Conservation (phyloP, 2,329 filamentous ascomycete genomes). For the Fusarium paranaense region DNA sequence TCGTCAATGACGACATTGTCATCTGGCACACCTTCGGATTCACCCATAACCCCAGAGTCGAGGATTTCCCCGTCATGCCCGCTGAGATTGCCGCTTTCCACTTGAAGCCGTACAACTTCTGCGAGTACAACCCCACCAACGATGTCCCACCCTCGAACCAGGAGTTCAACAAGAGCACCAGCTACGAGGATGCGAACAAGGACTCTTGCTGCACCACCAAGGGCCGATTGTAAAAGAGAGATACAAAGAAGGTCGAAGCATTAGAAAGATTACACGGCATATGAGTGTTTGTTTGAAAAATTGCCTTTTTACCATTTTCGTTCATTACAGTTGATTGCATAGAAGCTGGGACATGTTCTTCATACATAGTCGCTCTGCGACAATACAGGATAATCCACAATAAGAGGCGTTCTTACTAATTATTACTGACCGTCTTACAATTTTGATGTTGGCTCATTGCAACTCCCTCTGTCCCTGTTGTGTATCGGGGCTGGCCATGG, state of each 20-base stretch:
- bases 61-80: conserved; percentile 74
- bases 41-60: conserved; percentile 72
- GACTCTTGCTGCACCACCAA: not conserved
- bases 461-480: not conserved
- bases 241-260: not conserved
- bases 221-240: not conserved
- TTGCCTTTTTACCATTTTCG: not conserved
- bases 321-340: not conserved
- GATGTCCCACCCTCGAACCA: conserved; percentile 44
- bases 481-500: not conserved
- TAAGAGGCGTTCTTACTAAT: not conserved
- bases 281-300: not conserved
- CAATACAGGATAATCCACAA: not conserved
- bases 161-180: conserved; percentile 18
- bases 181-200: conserved; percentile 14
- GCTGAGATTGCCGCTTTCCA: conserved; percentile 62
- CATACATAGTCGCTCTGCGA: not conserved
- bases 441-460: not conserved
- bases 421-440: not conserved
- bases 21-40: conserved; percentile 92
- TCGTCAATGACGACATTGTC: conserved; percentile 84
- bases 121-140: conserved; percentile 59
- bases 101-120: conserved; percentile 64
- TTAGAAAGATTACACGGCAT: not conserved
- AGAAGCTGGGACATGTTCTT: not conserved